Evolutionary conservation across 768 basidiomycete species (phyloP), one percentile per base, ranked within the genome.

Genomic region (Tylopilus vinaceipallidus): DNA sequence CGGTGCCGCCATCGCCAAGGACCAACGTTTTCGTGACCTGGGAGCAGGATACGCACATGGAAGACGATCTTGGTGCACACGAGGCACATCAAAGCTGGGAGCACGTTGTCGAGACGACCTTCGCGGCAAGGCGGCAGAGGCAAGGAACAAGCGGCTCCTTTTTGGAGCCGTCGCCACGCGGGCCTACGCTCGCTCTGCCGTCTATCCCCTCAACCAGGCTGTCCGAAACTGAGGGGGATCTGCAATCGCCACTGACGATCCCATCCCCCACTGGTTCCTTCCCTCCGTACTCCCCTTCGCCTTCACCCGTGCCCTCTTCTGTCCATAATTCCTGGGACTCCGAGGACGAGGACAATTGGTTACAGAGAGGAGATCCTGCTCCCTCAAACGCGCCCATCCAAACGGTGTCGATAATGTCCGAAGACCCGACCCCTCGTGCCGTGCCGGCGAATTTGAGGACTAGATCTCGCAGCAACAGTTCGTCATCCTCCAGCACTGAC

Each of bases 211-310:
- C 65, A 13, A 52, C 48, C 24, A 42, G 45, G 26, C 2, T 34
- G 14, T 67, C 66, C 19, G 61, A 59, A 14, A n/a, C n/a, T n/a
- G n/a, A n/a, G n/a, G 49, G 19, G 7, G 47, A 47, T 17, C 23
- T 14, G 2, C 63, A 60, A 45, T 69, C 68, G 5, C 65, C 65
- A 2, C 39, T 63, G 32, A 61, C 61, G 17, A 63, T 69, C 5
- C 54, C 56, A 8, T 51, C 58, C 3, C 52, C 64, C 1, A 51
- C n/a, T n/a, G n/a, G 40, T 23, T 47, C 54, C 17, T 17, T 42
- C 2, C 55, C 60, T 8, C 52, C 67, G 10, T 36, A 32, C 17
- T 55, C 61, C 6, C 45, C 47, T 8, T 66, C 64, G 2, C 51
- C 56, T 19, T 56, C 53, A 16, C 53, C 59, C 19, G 16, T 40